These are phyloP conservation scores for Curvularia eragrostidis DNA, from an alignment of 2,329 filamentous ascomycete genomes.

Conservation along the genomic window DNA sequence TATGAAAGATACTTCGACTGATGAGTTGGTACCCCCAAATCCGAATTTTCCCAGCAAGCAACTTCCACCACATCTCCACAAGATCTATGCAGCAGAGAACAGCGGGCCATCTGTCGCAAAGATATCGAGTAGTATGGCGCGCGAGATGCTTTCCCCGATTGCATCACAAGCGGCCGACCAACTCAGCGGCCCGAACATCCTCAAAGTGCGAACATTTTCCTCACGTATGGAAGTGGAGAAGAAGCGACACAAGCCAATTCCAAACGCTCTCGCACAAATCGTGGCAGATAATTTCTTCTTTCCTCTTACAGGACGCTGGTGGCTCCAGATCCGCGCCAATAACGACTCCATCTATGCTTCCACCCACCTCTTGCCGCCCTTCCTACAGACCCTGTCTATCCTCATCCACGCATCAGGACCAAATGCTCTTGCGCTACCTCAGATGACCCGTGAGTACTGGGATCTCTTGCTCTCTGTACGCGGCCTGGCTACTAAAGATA, in stretches of 20 bases:
- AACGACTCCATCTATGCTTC: slow-evolving; percentile 70
- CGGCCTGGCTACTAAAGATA: slow-evolving; percentile 60
- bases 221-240: slow-evolving; percentile 73
- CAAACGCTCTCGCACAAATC: slow-evolving; percentile 79
- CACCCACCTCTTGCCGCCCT: slow-evolving; percentile 76
- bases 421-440: slow-evolving; percentile 74
- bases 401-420: slow-evolving; percentile 84
- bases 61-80: slow-evolving; percentile 76
- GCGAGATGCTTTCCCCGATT: slow-evolving; percentile 78
- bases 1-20: slow-evolving; percentile 64
- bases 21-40: slow-evolving; percentile 48
- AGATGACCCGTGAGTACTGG: slow-evolving; percentile 86
- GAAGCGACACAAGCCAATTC: slow-evolving; percentile 65
- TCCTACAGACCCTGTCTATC: slow-evolving; percentile 84
- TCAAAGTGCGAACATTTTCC: slow-evolving; percentile 91
- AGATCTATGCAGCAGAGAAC: slow-evolving; percentile 64
- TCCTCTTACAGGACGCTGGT: slow-evolving; percentile 82
- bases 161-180: slow-evolving; percentile 82
- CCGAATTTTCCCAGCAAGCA: slow-evolving; percentile 78
- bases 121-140: slow-evolving; percentile 72
- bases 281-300: slow-evolving; percentile 83
- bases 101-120: slow-evolving; percentile 67
- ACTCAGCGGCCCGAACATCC: slow-evolving; percentile 76
- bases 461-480: slow-evolving; percentile 77
- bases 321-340: slow-evolving; percentile 64